These are phyloP conservation scores for Lentinula boryana DNA, from an alignment of 768 basidiomycete species.

Conservation along the genomic window DNA sequence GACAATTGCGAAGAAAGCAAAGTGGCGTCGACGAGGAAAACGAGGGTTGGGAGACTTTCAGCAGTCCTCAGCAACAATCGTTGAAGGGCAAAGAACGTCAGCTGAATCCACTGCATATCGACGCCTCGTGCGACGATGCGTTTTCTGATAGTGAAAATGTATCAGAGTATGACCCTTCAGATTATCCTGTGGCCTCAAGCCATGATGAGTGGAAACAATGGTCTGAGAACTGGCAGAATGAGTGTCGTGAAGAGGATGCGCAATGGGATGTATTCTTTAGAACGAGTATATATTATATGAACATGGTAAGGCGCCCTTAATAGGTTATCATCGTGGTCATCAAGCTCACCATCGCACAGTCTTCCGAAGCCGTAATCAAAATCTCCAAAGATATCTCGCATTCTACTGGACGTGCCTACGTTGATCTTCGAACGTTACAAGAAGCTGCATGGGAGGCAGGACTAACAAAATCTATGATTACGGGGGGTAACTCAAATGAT, in stretches of 20 bases:
- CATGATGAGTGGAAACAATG: not conserved
- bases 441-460: slow-evolving; percentile 78
- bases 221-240: not conserved
- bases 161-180: not conserved
- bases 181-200: not conserved
- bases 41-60: not conserved
- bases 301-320: slow-evolving; percentile 54
- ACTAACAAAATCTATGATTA: slow-evolving; percentile 56
- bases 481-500: slow-evolving; percentile 25
- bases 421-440: slow-evolving; percentile 62
- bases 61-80: not conserved
- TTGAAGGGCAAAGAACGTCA: slow-evolving; percentile 20
- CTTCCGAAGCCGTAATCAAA: slow-evolving; percentile 70
- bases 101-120: slow-evolving; percentile 30
- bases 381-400: slow-evolving; percentile 76
- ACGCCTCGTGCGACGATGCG: not conserved
- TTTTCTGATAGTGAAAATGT: not conserved
- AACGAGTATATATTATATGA: slow-evolving; percentile 76
- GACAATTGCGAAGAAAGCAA: not conserved
- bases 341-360: slow-evolving; percentile 31
- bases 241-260: slow-evolving; percentile 50
- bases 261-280: slow-evolving; percentile 69
- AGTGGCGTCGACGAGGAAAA: not conserved
- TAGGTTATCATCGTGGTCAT: slow-evolving; percentile 3
- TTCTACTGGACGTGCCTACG: slow-evolving; percentile 61